These are phyloP conservation scores for Copromyces sp. DNA, from an alignment of 495 filamentous ascomycete species.

Conservation along the genomic window DNA sequence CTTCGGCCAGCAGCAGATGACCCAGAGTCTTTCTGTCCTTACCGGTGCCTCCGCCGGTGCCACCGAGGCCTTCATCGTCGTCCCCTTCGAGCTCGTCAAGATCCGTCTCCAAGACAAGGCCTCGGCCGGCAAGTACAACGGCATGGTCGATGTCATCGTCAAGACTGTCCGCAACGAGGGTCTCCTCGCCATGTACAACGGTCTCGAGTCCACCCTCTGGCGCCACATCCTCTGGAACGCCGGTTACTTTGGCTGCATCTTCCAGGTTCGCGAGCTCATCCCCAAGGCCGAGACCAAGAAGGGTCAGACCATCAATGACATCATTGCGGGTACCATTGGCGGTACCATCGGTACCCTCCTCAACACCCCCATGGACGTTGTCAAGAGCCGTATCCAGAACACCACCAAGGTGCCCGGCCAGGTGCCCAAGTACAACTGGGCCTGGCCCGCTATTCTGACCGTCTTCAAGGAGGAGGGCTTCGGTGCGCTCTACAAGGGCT, in stretches of 20 bases:
- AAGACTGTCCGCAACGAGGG: constrained; percentile 80
- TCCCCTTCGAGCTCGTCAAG: constrained; percentile 91
- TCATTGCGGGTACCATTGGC: constrained; percentile 77
- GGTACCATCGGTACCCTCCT: constrained; percentile 88
- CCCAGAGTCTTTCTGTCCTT: constrained; percentile 74
- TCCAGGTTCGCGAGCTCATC: constrained; percentile 78
- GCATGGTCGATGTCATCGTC: constrained; percentile 78
- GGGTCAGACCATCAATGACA: constrained; percentile 71
- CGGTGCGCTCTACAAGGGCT: constrained; percentile 89
- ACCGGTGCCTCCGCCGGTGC: constrained; percentile 93
- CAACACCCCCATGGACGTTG: constrained; percentile 96
- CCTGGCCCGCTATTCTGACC: constrained; percentile 71
- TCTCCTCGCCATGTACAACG: constrained; percentile 84
- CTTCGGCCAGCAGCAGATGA: constrained; percentile 81
- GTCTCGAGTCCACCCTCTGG: constrained; percentile 92
- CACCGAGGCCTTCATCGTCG: constrained; percentile 83
- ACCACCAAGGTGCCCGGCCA: constrained; percentile 67
- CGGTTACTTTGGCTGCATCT: constrained; percentile 97
- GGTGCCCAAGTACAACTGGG: constrained; percentile 95
- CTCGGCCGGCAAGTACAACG: constrained; percentile 87
- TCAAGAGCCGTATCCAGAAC: constrained; percentile 97
- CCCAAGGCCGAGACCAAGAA: constrained; percentile 70
- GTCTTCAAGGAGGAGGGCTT: constrained; percentile 94
- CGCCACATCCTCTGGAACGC: constrained; percentile 95
- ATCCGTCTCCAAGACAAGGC: constrained; percentile 94